A percentile compares a stretch with the other conserved stretches of the same genome.
Evolutionary conservation across 2,329 filamentous ascomycete species (phyloP).

Genomic region (Stachybotrys elegans): DNA sequence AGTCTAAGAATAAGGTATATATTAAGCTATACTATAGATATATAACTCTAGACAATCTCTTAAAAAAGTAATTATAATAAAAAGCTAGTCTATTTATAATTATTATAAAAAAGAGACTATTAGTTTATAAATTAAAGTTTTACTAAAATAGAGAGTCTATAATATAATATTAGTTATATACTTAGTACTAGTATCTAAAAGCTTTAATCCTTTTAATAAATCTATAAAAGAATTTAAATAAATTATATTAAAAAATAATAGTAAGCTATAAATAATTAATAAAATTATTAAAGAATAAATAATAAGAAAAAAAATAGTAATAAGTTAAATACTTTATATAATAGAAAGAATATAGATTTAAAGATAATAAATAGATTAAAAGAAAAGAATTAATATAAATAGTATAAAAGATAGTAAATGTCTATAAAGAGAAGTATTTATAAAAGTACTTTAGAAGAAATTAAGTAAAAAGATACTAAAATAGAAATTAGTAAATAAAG

Average conservation of each 20-base stretch:
- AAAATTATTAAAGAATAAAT: neutral
- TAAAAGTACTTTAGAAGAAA: neutral
- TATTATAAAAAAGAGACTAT: neutral
- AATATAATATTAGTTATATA: no score
- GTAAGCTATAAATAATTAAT: neutral
- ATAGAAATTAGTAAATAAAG: neutral
- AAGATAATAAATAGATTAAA: neutral
- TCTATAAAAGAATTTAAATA: neutral
- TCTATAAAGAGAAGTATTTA: constrained; percentile 2
- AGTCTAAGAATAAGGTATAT: neutral
- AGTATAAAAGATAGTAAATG: neutral
- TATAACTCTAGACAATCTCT: neutral
- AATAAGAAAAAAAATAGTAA: neutral
- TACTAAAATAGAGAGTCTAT: neutral
- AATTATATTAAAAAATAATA: constrained; percentile 1
- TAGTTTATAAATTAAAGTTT: neutral
- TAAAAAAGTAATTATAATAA: neutral
- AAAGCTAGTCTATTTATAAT: neutral
- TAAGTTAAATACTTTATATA: neutral
- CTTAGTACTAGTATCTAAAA: no score
- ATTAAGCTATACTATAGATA: neutral
- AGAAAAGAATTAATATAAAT: neutral
- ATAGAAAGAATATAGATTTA: neutral
- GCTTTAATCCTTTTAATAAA: neutral
- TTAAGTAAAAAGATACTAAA: neutral